A percentile compares a stretch with the other conserved stretches of the same genome.
Conservation (phyloP, 805 yeast genomes). For the Candida railenensis region DNA sequence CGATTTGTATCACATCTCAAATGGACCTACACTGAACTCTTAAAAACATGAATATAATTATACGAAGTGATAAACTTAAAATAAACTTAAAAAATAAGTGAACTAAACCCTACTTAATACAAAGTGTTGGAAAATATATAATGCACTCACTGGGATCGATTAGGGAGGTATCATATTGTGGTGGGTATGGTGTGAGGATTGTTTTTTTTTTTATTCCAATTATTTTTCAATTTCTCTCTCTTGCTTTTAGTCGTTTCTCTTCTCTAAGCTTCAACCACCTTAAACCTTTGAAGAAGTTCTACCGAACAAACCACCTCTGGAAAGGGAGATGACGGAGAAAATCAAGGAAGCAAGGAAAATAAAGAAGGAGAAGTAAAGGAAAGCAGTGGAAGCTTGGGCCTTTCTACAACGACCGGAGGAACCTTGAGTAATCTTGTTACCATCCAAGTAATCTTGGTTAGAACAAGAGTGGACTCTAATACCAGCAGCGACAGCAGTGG, state of each 20-base stretch:
- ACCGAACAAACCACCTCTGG: constrained; percentile 50
- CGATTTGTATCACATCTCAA: no score
- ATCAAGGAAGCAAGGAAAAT: constrained; percentile 66
- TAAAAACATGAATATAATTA: not conserved
- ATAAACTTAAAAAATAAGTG: not conserved
- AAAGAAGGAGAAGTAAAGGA: constrained; percentile 81
- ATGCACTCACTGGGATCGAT: not conserved
- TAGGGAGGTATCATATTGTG: not conserved
- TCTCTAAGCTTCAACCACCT: no score
- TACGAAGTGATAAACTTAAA: not conserved
- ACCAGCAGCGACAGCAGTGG: constrained; percentile 90
- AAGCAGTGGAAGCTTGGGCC: constrained; percentile 82
- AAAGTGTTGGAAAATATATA: not conserved
- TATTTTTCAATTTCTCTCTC: no score
- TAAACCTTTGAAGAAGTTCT: not conserved
- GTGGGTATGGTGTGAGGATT: not conserved
- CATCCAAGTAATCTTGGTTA: constrained; percentile 60
- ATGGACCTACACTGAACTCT: no score
- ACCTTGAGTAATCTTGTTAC: constrained; percentile 74
- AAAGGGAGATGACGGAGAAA: constrained; percentile 56
- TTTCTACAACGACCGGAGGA: constrained; percentile 86
- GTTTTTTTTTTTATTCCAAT: no score
- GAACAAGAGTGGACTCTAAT: constrained; percentile 84
- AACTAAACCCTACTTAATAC: not conserved
- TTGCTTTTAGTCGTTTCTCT: not conserved